Evolutionary conservation across 2,329 filamentous ascomycete genomes (phyloP), one percentile per base, ranked within the genome.

Genomic region (Verticillium nubilum): DNA sequence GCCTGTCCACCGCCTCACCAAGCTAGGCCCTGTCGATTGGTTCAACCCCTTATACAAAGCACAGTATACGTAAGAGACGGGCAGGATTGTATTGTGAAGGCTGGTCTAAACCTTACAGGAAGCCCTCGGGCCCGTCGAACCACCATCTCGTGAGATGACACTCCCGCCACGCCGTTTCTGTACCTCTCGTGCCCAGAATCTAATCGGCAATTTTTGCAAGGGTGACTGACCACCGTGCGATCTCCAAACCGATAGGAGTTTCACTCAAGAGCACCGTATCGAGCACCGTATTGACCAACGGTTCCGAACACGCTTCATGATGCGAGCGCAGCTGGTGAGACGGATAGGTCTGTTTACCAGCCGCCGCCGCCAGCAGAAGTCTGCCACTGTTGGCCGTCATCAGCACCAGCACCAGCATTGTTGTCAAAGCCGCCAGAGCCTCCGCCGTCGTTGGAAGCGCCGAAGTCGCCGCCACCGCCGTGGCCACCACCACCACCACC

Each of bases 321-420:
- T 23, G 10, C 12, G 42, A 25, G 42, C 19, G 42, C 13, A 10
- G 9, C 42, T 23, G n/a, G 35, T 17, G n/a, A 42, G 2, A 23
- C 5, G 42, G 12, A 25, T 13, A 10, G 3, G 10, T 5, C 42
- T 23, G 47, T 58, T 52, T 61, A 63, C 62, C 62, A 63, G 31
- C 15, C 52, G n/a, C 29, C 55, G 27, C 29, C 58, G 13, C 47
- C 56, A 23, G 29, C n/a, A 29, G 54, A 9, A 27, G 37, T 50
- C 53, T 42, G 35, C 35, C 35, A 42, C 17, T n/a, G 7, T 19
- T 26, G 52, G 52, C 31, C 54, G 27, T 50, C 53, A 26, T 29
- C 31, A 37, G 58, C 62, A 33, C 35, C 33, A 23, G 52, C 52
- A 23, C 35, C 33, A 23, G 52, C 52, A 23, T 56, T 29, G 28